Base-by-base conservation (phyloP, 1,284 basidiomycete species). In the Leccinum griseonigrum region DNA sequence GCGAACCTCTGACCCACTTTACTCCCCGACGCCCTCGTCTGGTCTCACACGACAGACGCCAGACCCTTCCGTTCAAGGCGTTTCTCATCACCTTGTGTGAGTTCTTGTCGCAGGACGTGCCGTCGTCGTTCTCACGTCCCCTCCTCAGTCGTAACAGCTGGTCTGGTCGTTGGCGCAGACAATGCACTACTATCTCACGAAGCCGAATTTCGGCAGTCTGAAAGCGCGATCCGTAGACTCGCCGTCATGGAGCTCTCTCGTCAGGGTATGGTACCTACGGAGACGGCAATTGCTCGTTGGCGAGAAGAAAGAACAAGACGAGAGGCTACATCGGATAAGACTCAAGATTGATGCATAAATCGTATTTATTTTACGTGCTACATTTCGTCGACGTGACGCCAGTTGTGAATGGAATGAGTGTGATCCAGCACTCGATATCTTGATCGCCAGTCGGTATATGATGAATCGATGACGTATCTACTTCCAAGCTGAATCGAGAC, bases 271-370 rank as follows among this genome's bases (percentile, higher is more conserved):
- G 83, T 95, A 61, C 85, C 87, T 4, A 94, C 92, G 8, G 93
- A 95, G 75, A 85, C 87, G 10, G 92, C 91, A 69, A 94, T 95
- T 54, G 80, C 85, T 46, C 87, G 85, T 71, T 95, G 93, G 93
- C 88, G 85, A 71, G 82, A 79, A 22, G 78, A 77, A 63, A 74
- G 71, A 67, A 78, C 59, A 38, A 68, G 54, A 53, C 61, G 62
- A 31, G 67, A 67, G 40, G 53, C 53, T 54, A 54, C 51, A 8
- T 54, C 54, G 26, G 14, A 28, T 46, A 46, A 46, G 43, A 10
- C 57, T 38, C 56, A 53, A 62, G 26, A 53, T 32, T 50, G 58
- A 48, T 55, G 38, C 40, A 62, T 61, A 63, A 31, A 46, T 43
- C 28, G 26, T 56, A 16, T 16, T 18, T 60, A 59, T 63, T 62